These are phyloP conservation scores for Golubevia sp. DNA, from an alignment of 1,284 basidiomycete genomes.

Conservation along the genomic window DNA sequence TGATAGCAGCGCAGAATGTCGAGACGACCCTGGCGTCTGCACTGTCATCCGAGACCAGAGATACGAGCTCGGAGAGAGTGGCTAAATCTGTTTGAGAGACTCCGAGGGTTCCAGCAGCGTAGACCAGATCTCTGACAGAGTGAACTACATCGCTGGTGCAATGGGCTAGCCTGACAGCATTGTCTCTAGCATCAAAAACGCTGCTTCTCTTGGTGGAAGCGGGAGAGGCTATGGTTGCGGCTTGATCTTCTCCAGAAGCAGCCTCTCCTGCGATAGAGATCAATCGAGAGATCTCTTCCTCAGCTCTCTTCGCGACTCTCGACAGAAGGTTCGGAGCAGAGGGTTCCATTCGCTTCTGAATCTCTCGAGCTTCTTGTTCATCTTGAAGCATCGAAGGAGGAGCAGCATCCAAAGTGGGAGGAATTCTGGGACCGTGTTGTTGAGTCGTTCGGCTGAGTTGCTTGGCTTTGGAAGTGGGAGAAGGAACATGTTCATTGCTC, in stretches of 20 bases:
- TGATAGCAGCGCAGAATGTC: slow-evolving; percentile 7
- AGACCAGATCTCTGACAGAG: slow-evolving; percentile 30
- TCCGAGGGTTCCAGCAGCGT: slow-evolving; percentile 28
- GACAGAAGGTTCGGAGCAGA: slow-evolving; percentile 12
- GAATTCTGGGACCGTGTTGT: not conserved
- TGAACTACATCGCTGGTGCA: slow-evolving; percentile 25
- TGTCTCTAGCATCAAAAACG: slow-evolving; percentile 6
- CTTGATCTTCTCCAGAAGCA: slow-evolving; percentile 21
- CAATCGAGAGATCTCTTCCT: slow-evolving; percentile 27
- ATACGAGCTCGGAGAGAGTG: slow-evolving; percentile 24
- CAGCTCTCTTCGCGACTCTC: slow-evolving; percentile 20
- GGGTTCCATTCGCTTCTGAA: slow-evolving; percentile 24
- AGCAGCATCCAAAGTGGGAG: not conserved
- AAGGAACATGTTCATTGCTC: too few species aligned
- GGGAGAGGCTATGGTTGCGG: not conserved
- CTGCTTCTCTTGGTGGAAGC: not conserved
- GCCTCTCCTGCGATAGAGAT: slow-evolving; percentile 30
- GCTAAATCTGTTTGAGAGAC: slow-evolving; percentile 24
- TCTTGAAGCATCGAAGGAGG: slow-evolving; percentile 21
- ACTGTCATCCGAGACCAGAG: not conserved
- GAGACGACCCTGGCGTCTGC: slow-evolving; percentile 7
- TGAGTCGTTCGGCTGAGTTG: too few species aligned
- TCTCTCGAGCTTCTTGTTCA: slow-evolving; percentile 22
- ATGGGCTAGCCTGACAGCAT: slow-evolving; percentile 20
- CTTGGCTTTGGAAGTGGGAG: too few species aligned